Conservation (phyloP, 1,284 basidiomycete genomes). For the Gymnopus androsaceus region DNA sequence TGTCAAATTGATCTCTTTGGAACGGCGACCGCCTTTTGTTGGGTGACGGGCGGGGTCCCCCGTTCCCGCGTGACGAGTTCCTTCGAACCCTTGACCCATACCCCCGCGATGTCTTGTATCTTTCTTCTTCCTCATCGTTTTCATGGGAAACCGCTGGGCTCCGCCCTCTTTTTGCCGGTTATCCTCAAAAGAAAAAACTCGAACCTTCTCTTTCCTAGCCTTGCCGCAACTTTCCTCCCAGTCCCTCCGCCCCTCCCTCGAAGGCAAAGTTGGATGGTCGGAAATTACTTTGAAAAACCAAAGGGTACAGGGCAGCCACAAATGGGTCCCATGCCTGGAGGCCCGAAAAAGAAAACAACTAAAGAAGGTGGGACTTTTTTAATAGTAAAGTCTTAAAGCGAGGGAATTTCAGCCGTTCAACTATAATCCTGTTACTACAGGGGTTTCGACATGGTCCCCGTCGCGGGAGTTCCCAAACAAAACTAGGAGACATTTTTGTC, state of each 20-base stretch:
- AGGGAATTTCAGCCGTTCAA: neutral
- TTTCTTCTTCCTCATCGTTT: constrained; percentile 13
- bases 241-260: constrained; percentile 4
- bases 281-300: constrained; percentile 9
- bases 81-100: too few species aligned
- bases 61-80: too few species aligned
- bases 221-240: neutral
- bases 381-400: constrained; percentile 46
- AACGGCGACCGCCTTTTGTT: too few species aligned
- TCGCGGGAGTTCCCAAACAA: constrained; percentile 59
- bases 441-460: constrained; percentile 69
- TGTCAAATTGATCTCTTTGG: too few species aligned
- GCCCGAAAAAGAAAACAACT: constrained; percentile 48
- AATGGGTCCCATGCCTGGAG: constrained; percentile 26
- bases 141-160: constrained; percentile 40
- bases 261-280: constrained; percentile 4
- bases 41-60: too few species aligned
- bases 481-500: constrained; percentile 56
- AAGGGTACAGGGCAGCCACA: constrained; percentile 10
- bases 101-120: too few species aligned
- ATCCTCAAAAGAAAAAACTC: constrained; percentile 19
- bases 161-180: constrained; percentile 45
- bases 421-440: constrained; percentile 32
- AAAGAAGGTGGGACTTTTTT: constrained; percentile 66
- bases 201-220: constrained; percentile 19